These are phyloP conservation scores for Spergularia azorica DNA, from an alignment of 179 eudicot species.

Conservation along the genomic window DNA sequence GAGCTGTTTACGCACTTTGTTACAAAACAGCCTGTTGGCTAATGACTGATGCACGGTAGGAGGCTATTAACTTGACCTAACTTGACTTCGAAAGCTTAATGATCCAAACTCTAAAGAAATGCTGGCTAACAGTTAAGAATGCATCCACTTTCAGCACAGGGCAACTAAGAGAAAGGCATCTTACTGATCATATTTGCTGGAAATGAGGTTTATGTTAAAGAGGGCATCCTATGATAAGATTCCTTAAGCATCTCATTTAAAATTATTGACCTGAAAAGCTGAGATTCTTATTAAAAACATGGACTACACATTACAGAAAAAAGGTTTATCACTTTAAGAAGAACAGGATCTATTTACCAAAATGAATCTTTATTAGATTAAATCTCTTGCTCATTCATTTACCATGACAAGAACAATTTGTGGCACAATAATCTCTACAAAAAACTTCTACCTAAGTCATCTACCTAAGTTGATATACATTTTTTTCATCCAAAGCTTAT, in stretches of 20 bases:
- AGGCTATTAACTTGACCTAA: too few species aligned
- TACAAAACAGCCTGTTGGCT: too few species aligned
- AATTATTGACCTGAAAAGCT: constrained; percentile 11
- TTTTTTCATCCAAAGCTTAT: background rate
- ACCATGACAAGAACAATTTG: constrained; percentile 11
- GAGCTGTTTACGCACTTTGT: too few species aligned
- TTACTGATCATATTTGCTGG: background rate
- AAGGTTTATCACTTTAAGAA: background rate
- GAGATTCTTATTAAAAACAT: background rate
- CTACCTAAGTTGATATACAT: constrained; percentile 25
- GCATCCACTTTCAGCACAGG: background rate
- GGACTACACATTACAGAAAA: background rate
- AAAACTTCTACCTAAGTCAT: constrained; percentile 13
- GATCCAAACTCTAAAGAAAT: too few species aligned
- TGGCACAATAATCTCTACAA: constrained; percentile 25
- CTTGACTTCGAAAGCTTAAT: too few species aligned
- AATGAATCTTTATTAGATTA: constrained; percentile 22
- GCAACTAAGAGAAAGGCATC: constrained; percentile 16
- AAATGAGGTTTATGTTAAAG: background rate
- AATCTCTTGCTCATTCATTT: constrained; percentile 13
- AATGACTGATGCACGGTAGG: too few species aligned
- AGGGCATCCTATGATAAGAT: constrained; percentile 7
- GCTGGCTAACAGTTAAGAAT: too few species aligned
- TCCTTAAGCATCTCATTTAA: constrained; percentile 19
- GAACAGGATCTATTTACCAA: constrained; percentile 4